Base-by-base conservation (phyloP, 2,329 filamentous ascomycete genomes). In the Venturia carpophila region DNA sequence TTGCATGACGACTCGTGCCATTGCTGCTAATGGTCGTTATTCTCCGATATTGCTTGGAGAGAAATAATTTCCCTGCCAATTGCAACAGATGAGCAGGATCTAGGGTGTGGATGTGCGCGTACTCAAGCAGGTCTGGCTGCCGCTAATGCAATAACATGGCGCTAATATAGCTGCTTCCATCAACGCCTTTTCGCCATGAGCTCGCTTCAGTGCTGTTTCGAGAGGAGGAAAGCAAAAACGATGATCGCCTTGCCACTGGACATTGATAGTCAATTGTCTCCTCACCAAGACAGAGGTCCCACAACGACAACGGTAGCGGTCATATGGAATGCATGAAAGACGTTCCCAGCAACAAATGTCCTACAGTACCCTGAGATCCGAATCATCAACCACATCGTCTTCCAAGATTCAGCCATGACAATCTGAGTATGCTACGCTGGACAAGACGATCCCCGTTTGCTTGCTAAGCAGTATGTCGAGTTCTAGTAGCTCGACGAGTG, bases 161-260 rank as follows among this genome's bases (percentile, higher is more conserved):
- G 60, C 34, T 60, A 34, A 58, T 58, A 64, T 64, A 64, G 62
- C n/a, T 49, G 62, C 62, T 49, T 63, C 13, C 47, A 47, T 55
- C 47, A 58, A 58, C 62, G n/a, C 30, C 47, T 49, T 60, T 24
- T 15, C 34, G 43, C 52, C 24, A 21, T 17, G 39, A 6, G 11
- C n/a, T 61, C 21, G 39, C 37, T 42, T 61, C 60, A 45, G 60
- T 42, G 19, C 24, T 61, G 60, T 61, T 61, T 61, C 60, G 60
- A 61, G 49, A 27, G 49, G 9, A 5, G 6, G 27, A 58, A 58
- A 58, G 52, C 52, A 39, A 39, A 55, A 58, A 34, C 13, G 19
- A 5, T 15, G 17, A 39, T 27, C 0, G 15, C 6, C 21, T 47
- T 21, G n/a, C 19, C 21, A 9, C 43, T 3, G 19, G n/a, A n/a